Conservation (phyloP, 345 rosid species). For the Sonneratia caseolaris region DNA sequence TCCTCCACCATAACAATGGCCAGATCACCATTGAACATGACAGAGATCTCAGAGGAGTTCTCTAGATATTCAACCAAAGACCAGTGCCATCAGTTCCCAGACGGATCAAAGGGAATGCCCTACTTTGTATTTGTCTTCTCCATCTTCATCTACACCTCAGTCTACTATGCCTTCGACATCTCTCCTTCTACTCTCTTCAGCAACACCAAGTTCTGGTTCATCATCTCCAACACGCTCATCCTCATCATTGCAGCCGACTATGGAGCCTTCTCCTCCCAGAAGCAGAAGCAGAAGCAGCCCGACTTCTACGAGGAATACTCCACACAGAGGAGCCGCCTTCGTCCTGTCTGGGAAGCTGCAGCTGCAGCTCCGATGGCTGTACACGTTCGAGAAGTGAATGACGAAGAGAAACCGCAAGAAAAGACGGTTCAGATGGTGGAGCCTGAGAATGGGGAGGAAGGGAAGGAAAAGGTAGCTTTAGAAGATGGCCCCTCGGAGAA, state of each 20-base stretch:
- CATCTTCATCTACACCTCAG: slow-evolving; percentile 28
- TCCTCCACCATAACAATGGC: slow-evolving; percentile 1
- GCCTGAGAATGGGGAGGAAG: background rate
- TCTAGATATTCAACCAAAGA: slow-evolving; percentile 11
- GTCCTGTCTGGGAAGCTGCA: background rate
- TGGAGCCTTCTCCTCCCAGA: slow-evolving; percentile 34
- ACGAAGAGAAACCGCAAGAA: background rate
- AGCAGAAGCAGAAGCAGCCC: slow-evolving; percentile 13
- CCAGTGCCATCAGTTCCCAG: slow-evolving; percentile 10
- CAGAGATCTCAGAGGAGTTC: slow-evolving; percentile 7
- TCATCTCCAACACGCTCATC: slow-evolving; percentile 55
- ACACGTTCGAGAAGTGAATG: background rate
- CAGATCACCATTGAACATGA: background rate
- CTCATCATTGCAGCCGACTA: slow-evolving; percentile 55
- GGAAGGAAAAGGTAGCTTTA: background rate
- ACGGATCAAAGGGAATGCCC: slow-evolving; percentile 18
- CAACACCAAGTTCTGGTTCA: slow-evolving; percentile 49
- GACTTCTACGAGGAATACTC: slow-evolving; percentile 26
- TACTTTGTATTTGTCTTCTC: slow-evolving; percentile 29
- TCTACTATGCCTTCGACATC: slow-evolving; percentile 39
- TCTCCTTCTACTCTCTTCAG: slow-evolving; percentile 42
- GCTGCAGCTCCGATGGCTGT: background rate
- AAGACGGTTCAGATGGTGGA: background rate
- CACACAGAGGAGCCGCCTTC: slow-evolving; percentile 9
- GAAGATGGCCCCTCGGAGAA: background rate